These are phyloP conservation scores for Wickerhamomyces alni DNA, from an alignment of 805 yeast species.

Conservation along the genomic window DNA sequence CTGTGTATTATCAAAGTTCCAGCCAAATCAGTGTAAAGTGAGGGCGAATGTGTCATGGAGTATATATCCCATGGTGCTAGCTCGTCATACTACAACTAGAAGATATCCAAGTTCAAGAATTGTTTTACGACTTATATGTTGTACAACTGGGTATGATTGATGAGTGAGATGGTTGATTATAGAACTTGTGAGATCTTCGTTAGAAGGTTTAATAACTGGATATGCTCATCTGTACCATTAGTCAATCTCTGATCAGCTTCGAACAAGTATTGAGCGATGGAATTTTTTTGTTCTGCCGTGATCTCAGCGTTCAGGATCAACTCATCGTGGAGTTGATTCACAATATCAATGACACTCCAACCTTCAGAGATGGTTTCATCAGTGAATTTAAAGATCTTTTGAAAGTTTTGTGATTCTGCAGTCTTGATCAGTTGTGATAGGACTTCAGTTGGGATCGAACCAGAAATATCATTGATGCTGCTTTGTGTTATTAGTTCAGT, in stretches of 20 bases:
- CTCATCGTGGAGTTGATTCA: conserved; percentile 65
- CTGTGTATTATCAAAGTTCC: too few species aligned
- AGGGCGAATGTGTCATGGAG: too few species aligned
- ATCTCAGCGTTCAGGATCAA: conserved; percentile 51
- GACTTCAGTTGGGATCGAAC: conserved; percentile 52
- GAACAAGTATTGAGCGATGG: conserved; percentile 58
- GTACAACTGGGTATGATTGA: too few species aligned
- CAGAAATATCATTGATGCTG: conserved; percentile 67
- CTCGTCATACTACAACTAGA: too few species aligned
- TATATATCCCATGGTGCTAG: too few species aligned
- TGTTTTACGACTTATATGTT: too few species aligned
- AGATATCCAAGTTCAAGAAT: too few species aligned
- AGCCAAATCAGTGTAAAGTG: too few species aligned
- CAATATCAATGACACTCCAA: conserved; percentile 71
- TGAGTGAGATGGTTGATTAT: conserved; percentile 2
- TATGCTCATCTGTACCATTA: conserved; percentile 86
- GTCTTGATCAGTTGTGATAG: conserved; percentile 37
- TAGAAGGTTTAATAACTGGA: conserved; percentile 67
- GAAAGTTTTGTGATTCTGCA: conserved; percentile 27
- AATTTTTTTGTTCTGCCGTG: conserved; percentile 51
- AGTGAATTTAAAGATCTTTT: conserved; percentile 35
- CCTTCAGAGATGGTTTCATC: conserved; percentile 56
- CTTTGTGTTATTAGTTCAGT: conserved; percentile 31
- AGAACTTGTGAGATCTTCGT: conserved; percentile 40
- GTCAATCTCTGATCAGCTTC: conserved; percentile 68